Percentiles rank a stretch among this genome's conserved stretches.
Evolutionary conservation across 306 rosid genomes (phyloP).

Genomic region (Fragaria vesca): DNA sequence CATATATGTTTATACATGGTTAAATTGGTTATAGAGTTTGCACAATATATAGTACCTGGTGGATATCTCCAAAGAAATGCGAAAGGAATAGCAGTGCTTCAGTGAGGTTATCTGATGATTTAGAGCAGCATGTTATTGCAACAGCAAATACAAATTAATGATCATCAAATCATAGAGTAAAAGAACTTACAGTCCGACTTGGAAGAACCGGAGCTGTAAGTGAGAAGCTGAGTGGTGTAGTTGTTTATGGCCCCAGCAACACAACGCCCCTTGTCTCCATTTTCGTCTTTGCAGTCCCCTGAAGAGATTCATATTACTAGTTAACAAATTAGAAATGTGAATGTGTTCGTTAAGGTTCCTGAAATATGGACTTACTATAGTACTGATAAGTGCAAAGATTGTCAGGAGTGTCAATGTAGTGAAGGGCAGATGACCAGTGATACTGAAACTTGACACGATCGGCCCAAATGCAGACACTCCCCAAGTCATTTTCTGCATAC

Average conservation of each 20-base stretch:
- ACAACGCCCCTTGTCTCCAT: conserved; percentile 53
- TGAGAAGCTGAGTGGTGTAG: conserved; percentile 70
- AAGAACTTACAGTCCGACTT: conserved; percentile 38
- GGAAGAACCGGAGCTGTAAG: conserved; percentile 23
- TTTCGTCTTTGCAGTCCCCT: conserved; percentile 84
- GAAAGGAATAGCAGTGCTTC: conserved; percentile 74
- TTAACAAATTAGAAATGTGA: background rate
- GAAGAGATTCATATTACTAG: background rate
- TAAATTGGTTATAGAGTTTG: background rate
- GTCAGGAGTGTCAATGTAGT: conserved; percentile 74
- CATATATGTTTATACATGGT: background rate
- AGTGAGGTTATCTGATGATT: conserved; percentile 68
- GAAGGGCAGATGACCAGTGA: conserved; percentile 81
- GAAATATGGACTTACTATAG: conserved; percentile 37
- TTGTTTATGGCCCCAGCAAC: conserved; percentile 69
- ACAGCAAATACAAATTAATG: background rate
- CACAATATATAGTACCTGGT: conserved; percentile 51
- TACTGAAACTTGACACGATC: conserved; percentile 48
- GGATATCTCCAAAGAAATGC: conserved; percentile 83
- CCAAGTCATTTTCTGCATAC: conserved; percentile 50
- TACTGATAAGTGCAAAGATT: conserved; percentile 49
- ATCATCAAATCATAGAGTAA: background rate
- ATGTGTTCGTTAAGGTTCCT: background rate
- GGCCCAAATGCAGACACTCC: conserved; percentile 71
- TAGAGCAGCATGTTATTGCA: conserved; percentile 16